Base-by-base conservation (phyloP, 176 grass and related monocot genomes). In the Canna indica region DNA sequence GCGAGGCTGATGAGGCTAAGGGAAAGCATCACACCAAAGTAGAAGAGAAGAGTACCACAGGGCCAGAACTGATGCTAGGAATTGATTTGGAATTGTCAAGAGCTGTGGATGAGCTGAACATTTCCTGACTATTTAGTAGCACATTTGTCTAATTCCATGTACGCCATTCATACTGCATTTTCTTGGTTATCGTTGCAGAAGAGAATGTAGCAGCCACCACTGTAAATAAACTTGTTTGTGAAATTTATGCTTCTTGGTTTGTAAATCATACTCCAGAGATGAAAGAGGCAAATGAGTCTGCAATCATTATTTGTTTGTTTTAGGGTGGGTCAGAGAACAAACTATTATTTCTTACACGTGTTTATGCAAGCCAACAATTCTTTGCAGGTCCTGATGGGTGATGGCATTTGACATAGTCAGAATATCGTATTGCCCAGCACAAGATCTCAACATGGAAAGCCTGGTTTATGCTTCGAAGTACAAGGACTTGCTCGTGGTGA, bases 1-100 rank as follows among this genome's bases (percentile, higher is more conserved):
- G 63, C 26, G 82, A 78, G 52, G 9, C 63, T 0, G 25, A 67
- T 28, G 82, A 83, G 17, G 42, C 27, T 10, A 72, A 73, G 10
- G 44, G 30, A 41, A 78, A 82, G 64, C 63, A 1, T 31, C 61
- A 75, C 58, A 31, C 26, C 25, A 70, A 45, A 6, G 33, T 60
- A n/a, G 71, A 73, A 41, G 54, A 73, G 54, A 59, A 44, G 36
- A 60, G 4, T 3, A 24, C 22, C 27, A 29, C 24, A 27, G 8
- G 52, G 7, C 36, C 26, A 34, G 71, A 44, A 31, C 17, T 32
- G 52, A 44, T 42, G 7, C 35, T 59, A 59, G 34, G 25, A 24
- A 60, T 42, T 20, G 36, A 59, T 60, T 73, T 61, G 14, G 54
- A 73, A 18, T 29, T 73, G 8, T 59, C 71, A 29, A 28, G 33